Conservation (phyloP, 805 yeast genomes). For the Nakazawaea anatomiae region DNA sequence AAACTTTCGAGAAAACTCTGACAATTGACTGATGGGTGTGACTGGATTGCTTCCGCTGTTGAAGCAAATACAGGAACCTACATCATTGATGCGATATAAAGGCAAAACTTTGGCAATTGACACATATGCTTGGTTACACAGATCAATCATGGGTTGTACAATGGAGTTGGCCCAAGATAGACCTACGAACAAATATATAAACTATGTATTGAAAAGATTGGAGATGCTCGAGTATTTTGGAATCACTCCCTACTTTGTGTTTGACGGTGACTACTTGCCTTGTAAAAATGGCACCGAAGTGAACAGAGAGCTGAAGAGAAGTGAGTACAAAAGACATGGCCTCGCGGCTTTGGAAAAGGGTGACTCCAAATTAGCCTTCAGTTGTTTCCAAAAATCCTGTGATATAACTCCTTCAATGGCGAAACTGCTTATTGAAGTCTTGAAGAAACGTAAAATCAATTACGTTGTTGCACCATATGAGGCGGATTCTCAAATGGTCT, state of each 20-base stretch:
- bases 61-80: slow-evolving; percentile 63
- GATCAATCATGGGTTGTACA: slow-evolving; percentile 78
- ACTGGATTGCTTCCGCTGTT: slow-evolving; percentile 75
- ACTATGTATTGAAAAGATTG: slow-evolving; percentile 61
- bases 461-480: slow-evolving; percentile 96
- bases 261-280: slow-evolving; percentile 87
- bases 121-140: slow-evolving; percentile 94
- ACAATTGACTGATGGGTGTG: slow-evolving; percentile 58
- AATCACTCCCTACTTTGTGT: slow-evolving; percentile 80
- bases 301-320: slow-evolving; percentile 54
- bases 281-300: slow-evolving; percentile 70
- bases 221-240: slow-evolving; percentile 61
- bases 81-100: slow-evolving; percentile 50
- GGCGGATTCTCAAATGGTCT: slow-evolving; percentile 97
- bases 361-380: slow-evolving; percentile 54
- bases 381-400: slow-evolving; percentile 69
- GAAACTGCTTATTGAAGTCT: slow-evolving; percentile 68
- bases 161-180: slow-evolving; percentile 66
- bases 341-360: slow-evolving; percentile 45
- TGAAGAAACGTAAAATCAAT: slow-evolving; percentile 50
- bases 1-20: neutral
- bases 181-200: slow-evolving; percentile 69
- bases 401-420: slow-evolving; percentile 92
- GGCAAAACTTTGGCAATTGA: slow-evolving; percentile 89
- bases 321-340: slow-evolving; percentile 54